Conservation (phyloP, 179 eudicot species). For the Silene vulgaris region DNA sequence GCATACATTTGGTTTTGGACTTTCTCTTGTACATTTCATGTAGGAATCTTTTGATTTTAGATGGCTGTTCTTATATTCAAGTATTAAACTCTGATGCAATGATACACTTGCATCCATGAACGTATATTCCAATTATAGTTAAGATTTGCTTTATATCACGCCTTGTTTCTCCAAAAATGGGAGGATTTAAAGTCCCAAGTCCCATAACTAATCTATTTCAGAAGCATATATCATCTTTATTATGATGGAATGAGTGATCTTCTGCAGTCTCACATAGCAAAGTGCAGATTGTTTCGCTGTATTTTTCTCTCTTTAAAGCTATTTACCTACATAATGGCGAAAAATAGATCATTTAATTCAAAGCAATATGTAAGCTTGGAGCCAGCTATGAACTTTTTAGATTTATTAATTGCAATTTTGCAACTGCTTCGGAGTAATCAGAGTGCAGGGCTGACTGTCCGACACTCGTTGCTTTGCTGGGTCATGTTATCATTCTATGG, state of each 20-base stretch:
- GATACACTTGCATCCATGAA: neutral
- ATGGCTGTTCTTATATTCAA: neutral
- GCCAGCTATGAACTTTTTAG: neutral
- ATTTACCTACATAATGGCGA: neutral
- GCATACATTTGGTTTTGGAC: neutral
- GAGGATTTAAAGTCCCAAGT: neutral
- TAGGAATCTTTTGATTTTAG: neutral
- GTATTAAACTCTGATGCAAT: neutral
- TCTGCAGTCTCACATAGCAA: conserved; percentile 2
- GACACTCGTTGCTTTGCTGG: neutral
- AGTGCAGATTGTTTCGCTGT: neutral
- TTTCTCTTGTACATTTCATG: neutral
- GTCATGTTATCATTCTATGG: neutral
- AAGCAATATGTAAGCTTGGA: neutral
- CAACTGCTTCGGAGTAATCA: neutral
- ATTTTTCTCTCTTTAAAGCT: neutral
- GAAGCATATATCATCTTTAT: neutral
- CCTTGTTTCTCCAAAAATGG: neutral
- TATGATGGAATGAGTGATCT: neutral
- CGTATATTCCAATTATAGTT: neutral
- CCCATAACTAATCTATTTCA: neutral
- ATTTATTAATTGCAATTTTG: conserved; percentile 6
- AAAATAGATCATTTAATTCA: neutral
- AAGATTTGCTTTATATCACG: neutral
- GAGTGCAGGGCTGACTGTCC: neutral